Conservation (phyloP, 768 basidiomycete species). For the Pleurotus platypus region DNA sequence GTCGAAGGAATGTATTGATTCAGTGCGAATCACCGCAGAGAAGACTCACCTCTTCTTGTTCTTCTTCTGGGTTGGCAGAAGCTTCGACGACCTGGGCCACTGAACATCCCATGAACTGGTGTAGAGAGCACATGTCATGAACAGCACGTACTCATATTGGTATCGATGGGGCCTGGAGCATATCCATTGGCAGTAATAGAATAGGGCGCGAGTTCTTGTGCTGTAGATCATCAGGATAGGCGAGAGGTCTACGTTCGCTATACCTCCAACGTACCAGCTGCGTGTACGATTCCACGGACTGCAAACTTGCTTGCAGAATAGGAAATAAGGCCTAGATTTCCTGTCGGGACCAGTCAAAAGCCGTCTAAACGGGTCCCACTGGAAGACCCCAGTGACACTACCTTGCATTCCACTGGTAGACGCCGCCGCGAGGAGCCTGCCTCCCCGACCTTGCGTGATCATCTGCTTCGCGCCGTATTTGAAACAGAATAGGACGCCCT, state of each 20-base stretch:
- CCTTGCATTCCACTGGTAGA: slow-evolving; percentile 38
- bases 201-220: slow-evolving; percentile 30
- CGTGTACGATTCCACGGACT: slow-evolving; percentile 37
- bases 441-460: slow-evolving; percentile 36
- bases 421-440: slow-evolving; percentile 35
- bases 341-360: too few relatives aligned
- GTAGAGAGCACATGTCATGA: background rate
- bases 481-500: slow-evolving; percentile 31
- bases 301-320: slow-evolving; percentile 41
- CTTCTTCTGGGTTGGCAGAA: background rate
- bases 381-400: background rate
- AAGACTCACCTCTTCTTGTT: too few relatives aligned
- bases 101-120: background rate
- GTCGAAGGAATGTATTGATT: too few relatives aligned
- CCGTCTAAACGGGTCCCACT: too few relatives aligned
- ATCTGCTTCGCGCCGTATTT: slow-evolving; percentile 32
- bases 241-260: background rate
- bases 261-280: slow-evolving; percentile 21
- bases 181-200: slow-evolving; percentile 41
- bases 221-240: slow-evolving; percentile 14
- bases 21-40: too few relatives aligned
- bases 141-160: slow-evolving; percentile 8
- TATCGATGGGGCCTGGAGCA: slow-evolving; percentile 27
- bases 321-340: slow-evolving; percentile 4
- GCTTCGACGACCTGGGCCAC: background rate